phyloP scores from a whole-genome alignment of 2,329 filamentous ascomycete species.

The Ophiostoma novo-ulmi region DNA sequence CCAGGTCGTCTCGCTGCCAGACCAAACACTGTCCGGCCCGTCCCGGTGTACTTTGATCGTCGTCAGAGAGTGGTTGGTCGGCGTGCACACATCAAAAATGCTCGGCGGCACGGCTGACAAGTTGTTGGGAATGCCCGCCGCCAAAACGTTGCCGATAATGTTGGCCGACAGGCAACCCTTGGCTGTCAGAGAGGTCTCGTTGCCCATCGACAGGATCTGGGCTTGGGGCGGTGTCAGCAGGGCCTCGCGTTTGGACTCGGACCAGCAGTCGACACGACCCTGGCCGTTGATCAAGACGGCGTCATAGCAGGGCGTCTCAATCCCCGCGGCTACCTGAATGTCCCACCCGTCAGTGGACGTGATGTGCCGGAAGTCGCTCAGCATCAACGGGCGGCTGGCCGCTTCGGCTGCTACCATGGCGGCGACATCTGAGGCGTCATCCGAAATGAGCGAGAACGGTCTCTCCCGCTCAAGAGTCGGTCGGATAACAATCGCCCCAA shows the following conservation, averaged over 20 bases:
- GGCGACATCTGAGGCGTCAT: slow-evolving; percentile 36
- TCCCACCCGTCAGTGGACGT: slow-evolving; percentile 39
- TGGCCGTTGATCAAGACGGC: slow-evolving; percentile 59
- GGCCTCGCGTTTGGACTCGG: slow-evolving; percentile 40
- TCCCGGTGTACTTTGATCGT: slow-evolving; percentile 38
- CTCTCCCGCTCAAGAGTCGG: slow-evolving; percentile 33
- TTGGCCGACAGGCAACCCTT: slow-evolving; percentile 42
- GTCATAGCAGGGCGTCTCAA: slow-evolving; percentile 54
- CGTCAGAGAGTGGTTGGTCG: slow-evolving; percentile 42
- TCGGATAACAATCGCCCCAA: slow-evolving; percentile 51
- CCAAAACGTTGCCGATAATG: slow-evolving; percentile 37
- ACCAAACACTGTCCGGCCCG: neutral
- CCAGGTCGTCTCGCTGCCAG: slow-evolving; percentile 35
- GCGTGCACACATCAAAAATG: slow-evolving; percentile 44
- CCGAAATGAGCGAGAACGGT: slow-evolving; percentile 49
- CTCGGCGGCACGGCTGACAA: slow-evolving; percentile 39
- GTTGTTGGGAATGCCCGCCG: slow-evolving; percentile 31
- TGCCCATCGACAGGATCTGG: slow-evolving; percentile 31
- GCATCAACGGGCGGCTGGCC: slow-evolving; percentile 43
- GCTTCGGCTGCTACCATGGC: slow-evolving; percentile 48
- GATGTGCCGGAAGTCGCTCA: slow-evolving; percentile 54
- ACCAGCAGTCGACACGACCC: slow-evolving; percentile 50
- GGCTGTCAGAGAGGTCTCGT: slow-evolving; percentile 37
- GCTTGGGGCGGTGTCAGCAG: slow-evolving; percentile 36
- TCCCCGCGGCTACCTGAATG: slow-evolving; percentile 40